Evolutionary conservation across 1,139 yeast species (phyloP), one percentile per base, ranked within the genome.

Genomic region (Casaregolazyma suthepensis): DNA sequence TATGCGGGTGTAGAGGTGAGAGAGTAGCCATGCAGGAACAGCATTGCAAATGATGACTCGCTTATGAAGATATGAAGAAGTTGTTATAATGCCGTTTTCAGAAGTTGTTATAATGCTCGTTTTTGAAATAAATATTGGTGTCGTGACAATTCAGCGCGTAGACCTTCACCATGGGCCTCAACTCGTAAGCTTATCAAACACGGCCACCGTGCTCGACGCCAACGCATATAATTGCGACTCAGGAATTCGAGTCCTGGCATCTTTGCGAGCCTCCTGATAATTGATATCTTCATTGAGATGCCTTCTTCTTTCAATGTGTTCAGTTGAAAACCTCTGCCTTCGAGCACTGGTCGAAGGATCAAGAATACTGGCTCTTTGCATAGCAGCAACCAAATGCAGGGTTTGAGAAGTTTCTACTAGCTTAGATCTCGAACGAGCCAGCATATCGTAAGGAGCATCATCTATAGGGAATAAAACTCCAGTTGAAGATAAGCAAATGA

Each of bases 221-320:
- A 35, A 35, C 13, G 40, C 17, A 35, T 35, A 35, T 13, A 35
- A 15, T n/a, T 35, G 40, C 18, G 40, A 31, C 15, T 38, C 38
- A 18, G 50, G 38, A 5, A 29, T 15, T 4, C 48, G 45, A 45
- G 38, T 45, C 26, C 45, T 50, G 56, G 45, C 45, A 40, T 50
- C 48, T 37, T 35, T 23, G 22, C 48, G 20, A 2, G 49, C 38
- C n/a, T 45, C 50, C 18, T 47, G 44, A 22, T 47, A 47, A 19
- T 38, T 23, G 22, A 13, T 5, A 31, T 47, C 50, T n/a, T 18
- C 20, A 5, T 29, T 20, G 12, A 47, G 10, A 2, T 37, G 10
- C 9, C 17, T 19, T 13, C 22, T 47, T 15, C 38, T 19, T 12
- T 7, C 18, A 22, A 18, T 23, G 6, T 38, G 42, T 22, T 15